Evolutionary conservation across 192 early-diverging fungal species (phyloP).

Genomic region (Coemansia sp.): DNA sequence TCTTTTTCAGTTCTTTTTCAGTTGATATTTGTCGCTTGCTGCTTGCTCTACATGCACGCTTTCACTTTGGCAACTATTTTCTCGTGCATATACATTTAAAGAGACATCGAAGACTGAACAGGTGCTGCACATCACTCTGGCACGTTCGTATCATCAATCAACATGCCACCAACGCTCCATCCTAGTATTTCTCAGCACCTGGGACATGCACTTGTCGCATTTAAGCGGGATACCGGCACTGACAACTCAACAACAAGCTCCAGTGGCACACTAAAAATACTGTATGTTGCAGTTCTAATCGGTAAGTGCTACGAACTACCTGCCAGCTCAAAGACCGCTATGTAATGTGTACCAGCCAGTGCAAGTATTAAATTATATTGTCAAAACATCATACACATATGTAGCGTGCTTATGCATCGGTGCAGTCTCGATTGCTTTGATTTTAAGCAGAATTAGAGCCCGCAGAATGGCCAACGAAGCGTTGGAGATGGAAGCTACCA

Average conservation of each 20-base stretch:
- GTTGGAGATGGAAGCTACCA: constrained; percentile 11
- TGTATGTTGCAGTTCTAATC: constrained; percentile 12
- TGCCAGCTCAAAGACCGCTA: not conserved
- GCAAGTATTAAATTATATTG: not conserved
- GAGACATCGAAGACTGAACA: too few species aligned
- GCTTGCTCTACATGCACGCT: too few species aligned
- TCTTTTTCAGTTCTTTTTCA: not conserved
- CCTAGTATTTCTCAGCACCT: not conserved
- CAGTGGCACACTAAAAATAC: constrained; percentile 14
- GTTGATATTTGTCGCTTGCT: not conserved
- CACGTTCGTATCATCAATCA: too few species aligned
- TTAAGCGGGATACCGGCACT: constrained; percentile 4
- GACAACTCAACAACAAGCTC: not conserved
- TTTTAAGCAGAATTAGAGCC: not conserved
- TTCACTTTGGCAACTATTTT: too few species aligned
- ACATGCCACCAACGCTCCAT: constrained; percentile 1
- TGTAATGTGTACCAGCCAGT: not conserved
- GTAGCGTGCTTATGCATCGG: not conserved
- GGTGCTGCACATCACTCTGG: too few species aligned
- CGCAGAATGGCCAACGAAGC: constrained; percentile 7
- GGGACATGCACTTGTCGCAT: not conserved
- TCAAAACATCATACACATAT: not conserved
- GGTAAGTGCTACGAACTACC: constrained; percentile 1
- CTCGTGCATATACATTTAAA: not conserved
- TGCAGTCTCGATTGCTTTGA: not conserved